phyloP scores from a whole-genome alignment of 257 asterid species.

The Plantago major region DNA sequence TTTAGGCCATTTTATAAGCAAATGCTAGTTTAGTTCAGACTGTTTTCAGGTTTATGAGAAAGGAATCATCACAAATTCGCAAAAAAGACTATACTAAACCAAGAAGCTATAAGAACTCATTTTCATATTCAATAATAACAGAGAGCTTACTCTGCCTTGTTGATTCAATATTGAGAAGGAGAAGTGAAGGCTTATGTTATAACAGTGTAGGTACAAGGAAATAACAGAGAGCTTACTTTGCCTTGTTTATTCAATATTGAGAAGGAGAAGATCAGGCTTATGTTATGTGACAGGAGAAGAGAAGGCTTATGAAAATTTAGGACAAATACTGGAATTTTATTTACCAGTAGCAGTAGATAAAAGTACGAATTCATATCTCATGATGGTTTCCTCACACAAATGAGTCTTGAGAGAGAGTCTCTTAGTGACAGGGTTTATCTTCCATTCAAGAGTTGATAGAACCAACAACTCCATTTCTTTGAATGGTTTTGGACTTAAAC shows the following conservation, averaged over 20 bases:
- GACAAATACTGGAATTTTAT: no score
- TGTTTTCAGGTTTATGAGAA: background rate
- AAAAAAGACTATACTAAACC: background rate
- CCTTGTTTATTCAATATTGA: no score
- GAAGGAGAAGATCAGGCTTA: no score
- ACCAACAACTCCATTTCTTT: slow-evolving; percentile 66
- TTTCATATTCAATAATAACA: no score
- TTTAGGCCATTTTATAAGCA: background rate
- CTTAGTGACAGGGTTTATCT: slow-evolving; percentile 54
- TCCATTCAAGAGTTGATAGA: slow-evolving; percentile 54
- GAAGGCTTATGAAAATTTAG: no score
- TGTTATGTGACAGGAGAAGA: no score
- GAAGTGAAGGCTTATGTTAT: no score
- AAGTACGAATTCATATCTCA: slow-evolving; percentile 45
- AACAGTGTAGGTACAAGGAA: no score
- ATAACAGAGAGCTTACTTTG: no score
- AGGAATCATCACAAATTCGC: background rate
- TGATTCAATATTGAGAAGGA: no score
- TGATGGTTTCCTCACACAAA: slow-evolving; percentile 30
- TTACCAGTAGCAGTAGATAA: slow-evolving; percentile 48
- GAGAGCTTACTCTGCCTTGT: no score
- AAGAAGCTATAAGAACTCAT: background rate
- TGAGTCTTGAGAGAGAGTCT: slow-evolving; percentile 34
- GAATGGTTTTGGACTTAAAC: slow-evolving; percentile 60
- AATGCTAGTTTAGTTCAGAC: background rate